Evolutionary conservation across 2,329 filamentous ascomycete genomes (phyloP), one percentile per base, ranked within the genome.

Genomic region (Penicillium sp.): DNA sequence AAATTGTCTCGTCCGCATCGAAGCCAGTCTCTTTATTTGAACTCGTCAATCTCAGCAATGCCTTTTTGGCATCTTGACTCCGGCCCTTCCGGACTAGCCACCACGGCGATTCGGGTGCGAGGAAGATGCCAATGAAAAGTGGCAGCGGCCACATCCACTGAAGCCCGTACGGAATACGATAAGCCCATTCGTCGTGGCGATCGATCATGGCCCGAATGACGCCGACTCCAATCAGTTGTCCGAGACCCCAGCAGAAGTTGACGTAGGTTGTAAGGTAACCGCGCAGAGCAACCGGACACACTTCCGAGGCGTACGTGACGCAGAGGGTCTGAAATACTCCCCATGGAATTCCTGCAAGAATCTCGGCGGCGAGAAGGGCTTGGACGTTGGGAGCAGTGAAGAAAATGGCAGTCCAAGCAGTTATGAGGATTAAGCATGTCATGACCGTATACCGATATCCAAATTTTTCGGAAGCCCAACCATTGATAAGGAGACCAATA

Each of bases 1-100:
- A 89, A 54, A 96, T 83, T 0, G 91, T 95, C 78, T 95, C 91
- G 65, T 96, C 90, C 11, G 90, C 86, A 70, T 96, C 86, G 69
- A 95, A 93, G 63, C 90, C 85, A 0, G 87, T 89, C 63, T 92
- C 88, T 2, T 69, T 66, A 7, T 75, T 70, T 15, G 75, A 53
- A 68, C 78, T 78, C 3, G 85, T 84, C 61, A 88, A 67, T 60
- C 80, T 72, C 53, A 73, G 66, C 29, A 80, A 68, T 5, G 78
- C 64, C 53, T 74, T 75, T 67, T 83, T 83, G 21, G 82, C 82
- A 35, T 83, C 79, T n/a, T 80, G 75, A 0, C 78, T 74, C 11
- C 76, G 75, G 2, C 79, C 80, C 63, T 77, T 80, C 9, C 82
- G 75, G 21, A 84, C 80, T 17, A 83, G 74, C 82, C 81, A 84